phyloP scores from a whole-genome alignment of 2,329 filamentous ascomycete genomes.

The Parastagonospora nodorum region DNA sequence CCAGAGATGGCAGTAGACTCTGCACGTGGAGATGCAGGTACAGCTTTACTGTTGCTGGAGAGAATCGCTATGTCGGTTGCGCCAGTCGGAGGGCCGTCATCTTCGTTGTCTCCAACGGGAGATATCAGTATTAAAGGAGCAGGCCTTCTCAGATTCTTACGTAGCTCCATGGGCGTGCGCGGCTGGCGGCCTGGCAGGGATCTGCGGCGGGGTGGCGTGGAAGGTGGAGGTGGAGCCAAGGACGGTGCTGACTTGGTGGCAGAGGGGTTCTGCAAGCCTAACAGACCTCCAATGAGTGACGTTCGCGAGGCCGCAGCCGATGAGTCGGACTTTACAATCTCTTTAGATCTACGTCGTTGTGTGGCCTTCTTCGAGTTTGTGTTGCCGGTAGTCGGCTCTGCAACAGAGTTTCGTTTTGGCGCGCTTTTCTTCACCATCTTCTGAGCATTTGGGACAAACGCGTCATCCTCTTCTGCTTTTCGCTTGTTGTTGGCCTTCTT shows the following conservation, averaged over 20 bases:
- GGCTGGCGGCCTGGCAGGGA: not conserved
- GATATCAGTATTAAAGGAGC: constrained; percentile 13
- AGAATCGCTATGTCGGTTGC: constrained; percentile 27
- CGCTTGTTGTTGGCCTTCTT: constrained; percentile 8
- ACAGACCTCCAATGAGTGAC: constrained; percentile 18
- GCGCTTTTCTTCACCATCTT: constrained; percentile 5
- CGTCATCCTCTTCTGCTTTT: constrained; percentile 5
- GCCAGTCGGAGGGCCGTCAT: constrained; percentile 6
- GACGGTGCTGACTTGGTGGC: constrained; percentile 25
- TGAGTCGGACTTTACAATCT: not conserved
- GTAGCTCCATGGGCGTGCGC: not conserved
- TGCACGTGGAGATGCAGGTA: constrained; percentile 48
- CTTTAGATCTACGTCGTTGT: not conserved
- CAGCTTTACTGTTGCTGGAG: constrained; percentile 50
- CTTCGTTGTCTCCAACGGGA: constrained; percentile 9
- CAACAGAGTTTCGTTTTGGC: not conserved
- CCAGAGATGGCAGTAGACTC: constrained; percentile 48
- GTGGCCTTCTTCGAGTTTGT: constrained; percentile 3
- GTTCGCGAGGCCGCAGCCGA: constrained; percentile 5
- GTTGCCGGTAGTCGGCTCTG: not conserved
- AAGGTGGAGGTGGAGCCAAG: constrained; percentile 11
- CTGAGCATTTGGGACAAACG: not conserved
- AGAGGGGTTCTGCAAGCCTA: constrained; percentile 12
- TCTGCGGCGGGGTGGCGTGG: constrained; percentile 15
- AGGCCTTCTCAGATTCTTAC: constrained; percentile 1